A percentile compares a stretch with the other conserved stretches of the same genome.
Conservation (phyloP, 805 yeast species). For the Hanseniaspora pseudoguilliermondii region DNA sequence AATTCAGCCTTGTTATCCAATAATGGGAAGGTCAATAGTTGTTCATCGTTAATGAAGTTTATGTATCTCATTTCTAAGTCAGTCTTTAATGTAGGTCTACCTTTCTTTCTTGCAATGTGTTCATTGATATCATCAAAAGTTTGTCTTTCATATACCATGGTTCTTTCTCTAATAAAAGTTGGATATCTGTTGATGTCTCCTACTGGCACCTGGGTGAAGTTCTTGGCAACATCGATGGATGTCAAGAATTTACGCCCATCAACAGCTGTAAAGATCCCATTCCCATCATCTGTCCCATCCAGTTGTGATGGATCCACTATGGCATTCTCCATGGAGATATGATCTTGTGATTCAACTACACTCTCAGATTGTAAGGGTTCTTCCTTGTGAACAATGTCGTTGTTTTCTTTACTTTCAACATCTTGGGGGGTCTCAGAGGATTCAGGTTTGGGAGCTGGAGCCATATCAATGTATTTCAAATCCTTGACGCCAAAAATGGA, state of each 20-base stretch:
- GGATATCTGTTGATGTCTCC: slow-evolving; percentile 6
- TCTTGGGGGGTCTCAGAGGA: background rate
- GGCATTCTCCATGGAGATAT: background rate
- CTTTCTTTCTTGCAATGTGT: slow-evolving; percentile 40
- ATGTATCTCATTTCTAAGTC: slow-evolving; percentile 89
- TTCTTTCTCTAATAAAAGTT: background rate
- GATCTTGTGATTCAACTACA: background rate
- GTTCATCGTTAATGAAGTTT: slow-evolving; percentile 49
- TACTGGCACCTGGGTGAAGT: slow-evolving; percentile 5
- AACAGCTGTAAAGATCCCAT: background rate
- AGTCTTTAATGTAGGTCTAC: slow-evolving; percentile 83
- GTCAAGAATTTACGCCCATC: slow-evolving; percentile 5
- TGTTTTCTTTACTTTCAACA: background rate
- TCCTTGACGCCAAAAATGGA: background rate
- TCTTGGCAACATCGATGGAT: slow-evolving; percentile 3
- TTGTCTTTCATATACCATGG: slow-evolving; percentile 10
- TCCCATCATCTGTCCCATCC: slow-evolving; percentile 8
- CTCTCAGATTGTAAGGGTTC: background rate
- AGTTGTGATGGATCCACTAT: slow-evolving; percentile 2
- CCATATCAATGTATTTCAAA: background rate
- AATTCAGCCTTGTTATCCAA: slow-evolving; percentile 8
- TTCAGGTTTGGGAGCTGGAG: background rate
- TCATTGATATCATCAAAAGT: slow-evolving; percentile 16
- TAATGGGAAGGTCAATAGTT: background rate
- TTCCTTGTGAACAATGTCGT: background rate